Percentiles rank a stretch among this genome's conserved stretches.
Conservation (phyloP, 163 green algal genomes). For the Scenedesmus sp. region DNA sequence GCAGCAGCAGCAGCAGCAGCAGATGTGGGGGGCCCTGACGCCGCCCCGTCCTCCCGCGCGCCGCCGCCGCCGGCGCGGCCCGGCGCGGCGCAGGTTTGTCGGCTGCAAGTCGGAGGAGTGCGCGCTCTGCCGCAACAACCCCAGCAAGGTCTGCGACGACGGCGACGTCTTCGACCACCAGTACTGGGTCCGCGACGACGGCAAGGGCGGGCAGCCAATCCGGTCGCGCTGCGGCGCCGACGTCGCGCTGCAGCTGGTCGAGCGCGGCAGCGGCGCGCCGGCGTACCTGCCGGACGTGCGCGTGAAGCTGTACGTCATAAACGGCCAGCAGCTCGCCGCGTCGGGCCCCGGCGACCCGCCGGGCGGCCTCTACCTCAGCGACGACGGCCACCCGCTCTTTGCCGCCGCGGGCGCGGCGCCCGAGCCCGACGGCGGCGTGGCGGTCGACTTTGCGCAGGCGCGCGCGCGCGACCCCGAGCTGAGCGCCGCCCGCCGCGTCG, state of each 20-base stretch:
- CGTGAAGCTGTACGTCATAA: constrained; percentile 44
- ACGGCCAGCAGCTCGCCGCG: constrained; percentile 5
- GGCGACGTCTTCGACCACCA: constrained; percentile 29
- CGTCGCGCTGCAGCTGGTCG: constrained; percentile 23
- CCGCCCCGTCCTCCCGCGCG: neutral
- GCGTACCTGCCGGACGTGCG: constrained; percentile 13
- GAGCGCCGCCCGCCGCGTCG: neutral
- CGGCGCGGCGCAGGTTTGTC: neutral
- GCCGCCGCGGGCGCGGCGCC: constrained; percentile 2
- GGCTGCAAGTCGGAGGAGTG: constrained; percentile 43
- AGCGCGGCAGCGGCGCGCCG: constrained; percentile 7
- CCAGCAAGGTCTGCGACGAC: constrained; percentile 44
- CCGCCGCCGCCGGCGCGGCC: neutral
- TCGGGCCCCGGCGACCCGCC: neutral
- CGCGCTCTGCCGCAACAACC: constrained; percentile 48
- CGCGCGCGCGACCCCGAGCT: neutral
- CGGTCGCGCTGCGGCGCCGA: constrained; percentile 37
- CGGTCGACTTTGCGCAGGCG: constrained; percentile 19
- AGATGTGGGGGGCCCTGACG: neutral
- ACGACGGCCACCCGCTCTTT: constrained; percentile 45
- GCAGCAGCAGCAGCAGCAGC: neutral
- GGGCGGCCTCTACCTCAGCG: constrained; percentile 20
- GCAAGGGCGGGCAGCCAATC: constrained; percentile 45
- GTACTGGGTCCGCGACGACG: constrained; percentile 49
- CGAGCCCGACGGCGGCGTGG: constrained; percentile 29